Evolutionary conservation across 108 stramenopile genomes (phyloP).

Genomic region (Skeletonema marinoi): DNA sequence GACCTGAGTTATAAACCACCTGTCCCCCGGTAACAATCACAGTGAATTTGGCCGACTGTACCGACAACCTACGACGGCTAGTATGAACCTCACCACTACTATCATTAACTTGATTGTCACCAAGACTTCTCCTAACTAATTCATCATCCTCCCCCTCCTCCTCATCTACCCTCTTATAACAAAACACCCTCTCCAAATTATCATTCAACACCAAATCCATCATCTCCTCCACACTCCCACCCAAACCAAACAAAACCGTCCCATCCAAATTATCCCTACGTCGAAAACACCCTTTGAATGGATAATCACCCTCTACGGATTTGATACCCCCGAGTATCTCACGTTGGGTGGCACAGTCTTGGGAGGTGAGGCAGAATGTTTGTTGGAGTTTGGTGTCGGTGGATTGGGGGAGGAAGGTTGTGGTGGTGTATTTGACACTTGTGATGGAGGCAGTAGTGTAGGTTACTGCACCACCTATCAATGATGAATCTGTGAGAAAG

Average conservation of each 20-base stretch:
- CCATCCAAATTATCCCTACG: not conserved
- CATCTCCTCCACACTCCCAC: not conserved
- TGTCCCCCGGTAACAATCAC: not conserved
- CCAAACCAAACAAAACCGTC: not conserved
- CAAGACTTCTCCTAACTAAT: not conserved
- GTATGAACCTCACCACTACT: not conserved
- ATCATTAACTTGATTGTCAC: not conserved
- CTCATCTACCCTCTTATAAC: not conserved
- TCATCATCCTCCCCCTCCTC: not conserved
- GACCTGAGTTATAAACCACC: not conserved
- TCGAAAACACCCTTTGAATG: not conserved
- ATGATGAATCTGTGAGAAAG: not conserved
- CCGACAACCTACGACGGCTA: not conserved
- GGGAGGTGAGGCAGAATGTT: not conserved
- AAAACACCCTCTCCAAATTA: not conserved
- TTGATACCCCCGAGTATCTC: not conserved
- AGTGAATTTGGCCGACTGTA: not conserved
- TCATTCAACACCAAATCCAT: slow-evolving; percentile 8
- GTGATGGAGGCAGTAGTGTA: not conserved
- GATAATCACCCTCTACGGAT: not conserved
- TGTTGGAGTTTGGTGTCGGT: not conserved
- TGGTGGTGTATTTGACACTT: not conserved
- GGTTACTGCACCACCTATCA: not conserved
- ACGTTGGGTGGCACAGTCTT: not conserved
- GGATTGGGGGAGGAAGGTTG: not conserved